These are phyloP conservation scores for Lepidium campestre DNA, from an alignment of 441 rosid genomes.

Conservation along the genomic window DNA sequence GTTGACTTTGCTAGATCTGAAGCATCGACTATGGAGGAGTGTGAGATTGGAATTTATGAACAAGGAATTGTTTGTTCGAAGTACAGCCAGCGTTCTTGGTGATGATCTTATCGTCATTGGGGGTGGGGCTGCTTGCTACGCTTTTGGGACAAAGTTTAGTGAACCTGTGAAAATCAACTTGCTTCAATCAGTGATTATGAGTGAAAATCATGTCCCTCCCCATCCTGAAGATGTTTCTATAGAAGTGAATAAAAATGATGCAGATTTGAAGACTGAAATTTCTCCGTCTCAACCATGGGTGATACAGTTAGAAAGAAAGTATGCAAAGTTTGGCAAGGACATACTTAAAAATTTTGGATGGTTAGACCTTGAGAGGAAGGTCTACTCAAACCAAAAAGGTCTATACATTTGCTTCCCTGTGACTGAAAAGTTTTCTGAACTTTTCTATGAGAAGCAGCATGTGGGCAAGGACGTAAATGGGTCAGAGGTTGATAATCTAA, in stretches of 20 bases:
- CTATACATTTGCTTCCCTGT: constrained; percentile 73
- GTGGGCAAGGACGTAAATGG: constrained; percentile 28
- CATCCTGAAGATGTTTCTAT: constrained; percentile 22
- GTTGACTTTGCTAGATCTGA: constrained; percentile 66
- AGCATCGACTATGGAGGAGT: constrained; percentile 52
- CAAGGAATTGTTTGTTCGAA: constrained; percentile 71
- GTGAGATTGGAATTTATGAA: constrained; percentile 53
- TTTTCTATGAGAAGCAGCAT: constrained; percentile 37
- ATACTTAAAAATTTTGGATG: constrained; percentile 77
- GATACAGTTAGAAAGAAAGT: constrained; percentile 53
- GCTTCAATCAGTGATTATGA: constrained; percentile 37
- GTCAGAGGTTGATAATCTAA: constrained; percentile 19
- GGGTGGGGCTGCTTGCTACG: constrained; percentile 98
- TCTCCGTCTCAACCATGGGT: constrained; percentile 28
- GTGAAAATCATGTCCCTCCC: constrained; percentile 26
- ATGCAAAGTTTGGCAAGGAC: constrained; percentile 82
- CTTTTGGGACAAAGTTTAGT: constrained; percentile 92
- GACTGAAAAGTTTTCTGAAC: constrained; percentile 49
- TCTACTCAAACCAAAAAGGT: constrained; percentile 44
- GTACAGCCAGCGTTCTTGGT: constrained; percentile 60
- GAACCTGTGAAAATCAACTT: constrained; percentile 70
- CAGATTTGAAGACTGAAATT: constrained; percentile 24
- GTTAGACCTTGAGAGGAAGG: constrained; percentile 84
- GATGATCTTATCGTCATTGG: constrained; percentile 78
- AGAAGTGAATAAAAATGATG: constrained; percentile 20